Evolutionary conservation across 805 yeast genomes (phyloP), one percentile per base, ranked within the genome.

Genomic region (Pichia insulana): DNA sequence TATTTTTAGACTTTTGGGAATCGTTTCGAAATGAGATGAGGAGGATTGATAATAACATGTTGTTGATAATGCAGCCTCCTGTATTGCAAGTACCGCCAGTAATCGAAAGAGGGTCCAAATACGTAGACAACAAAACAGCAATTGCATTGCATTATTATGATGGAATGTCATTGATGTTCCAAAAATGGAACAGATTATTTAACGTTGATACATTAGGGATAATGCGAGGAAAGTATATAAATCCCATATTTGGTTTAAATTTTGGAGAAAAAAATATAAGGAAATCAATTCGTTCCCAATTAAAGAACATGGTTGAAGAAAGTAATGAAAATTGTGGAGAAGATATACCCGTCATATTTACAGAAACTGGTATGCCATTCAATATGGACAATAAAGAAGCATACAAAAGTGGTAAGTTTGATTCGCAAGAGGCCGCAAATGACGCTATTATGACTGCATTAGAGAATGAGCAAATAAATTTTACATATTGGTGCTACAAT

Each of bases 311-410:
- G 65, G 73, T 70, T 41, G 55, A 58, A 17, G 97, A 92, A 56
- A 77, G 87, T 4, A 57, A 63, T 6, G 70, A 69, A 4, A 58
- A 72, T 26, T 60, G 89, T 30, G 97, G 97, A 3, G 44, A 50
- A 1, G 39, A 59, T 9, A 68, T 87, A 9, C 96, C 97, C 0
- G 73, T 83, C 9, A 63, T 90, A 18, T 79, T 92, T 71, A 76
- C 95, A 1, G 98, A 90, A 60, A 88, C 90, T n/a, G 98, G 98
- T 6, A 86, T 90, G 81, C 97, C 98, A 3, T 86, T 82, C 59
- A 96, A 92, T 59, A 85, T 90, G 96, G 89, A 90, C 60, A 70
- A 76, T 45, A 85, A 83, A 56, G 67, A 63, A 37, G 83, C 96
- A 0, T 90, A 75, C 56, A 58, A 60, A 1, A 69, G 68, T 44